Evolutionary conservation across 257 asterid species (phyloP).

Genomic region (Oldenlandia corymbosa): DNA sequence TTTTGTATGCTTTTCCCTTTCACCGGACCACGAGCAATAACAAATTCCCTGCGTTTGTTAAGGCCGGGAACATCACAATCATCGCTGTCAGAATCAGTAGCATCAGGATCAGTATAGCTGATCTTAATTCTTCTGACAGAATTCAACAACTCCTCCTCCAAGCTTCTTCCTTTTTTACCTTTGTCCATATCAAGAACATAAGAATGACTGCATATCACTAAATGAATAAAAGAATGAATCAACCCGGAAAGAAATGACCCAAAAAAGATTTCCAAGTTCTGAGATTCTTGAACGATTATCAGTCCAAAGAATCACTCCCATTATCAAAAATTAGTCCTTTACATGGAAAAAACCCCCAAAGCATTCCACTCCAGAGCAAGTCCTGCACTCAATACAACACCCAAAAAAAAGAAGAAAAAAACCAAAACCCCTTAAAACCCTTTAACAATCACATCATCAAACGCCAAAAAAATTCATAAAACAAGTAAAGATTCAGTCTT

Average conservation of each 20-base stretch:
- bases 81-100: conserved; percentile 30
- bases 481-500: background rate
- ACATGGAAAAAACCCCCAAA: conserved; percentile 19
- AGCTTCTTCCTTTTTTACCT: background rate
- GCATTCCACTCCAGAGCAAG: conserved; percentile 19
- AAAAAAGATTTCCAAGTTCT: background rate
- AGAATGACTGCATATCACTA: too few species aligned
- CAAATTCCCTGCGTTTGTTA: conserved; percentile 23
- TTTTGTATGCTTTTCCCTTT: too few species aligned
- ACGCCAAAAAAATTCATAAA: background rate
- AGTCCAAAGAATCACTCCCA: conserved; percentile 16
- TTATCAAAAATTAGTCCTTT: conserved; percentile 4
- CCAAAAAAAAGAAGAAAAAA: background rate
- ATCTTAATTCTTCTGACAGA: conserved; percentile 20
- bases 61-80: conserved; percentile 13
- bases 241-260: background rate
- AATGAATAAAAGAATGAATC: too few species aligned
- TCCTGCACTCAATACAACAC: conserved; percentile 11
- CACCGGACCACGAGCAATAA: conserved; percentile 2
- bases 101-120: conserved; percentile 32
- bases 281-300: conserved; percentile 1
- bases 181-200: background rate
- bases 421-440: conserved; percentile 19
- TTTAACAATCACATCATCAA: background rate
- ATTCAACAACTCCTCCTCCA: background rate